These are phyloP conservation scores for Epichloe coenophiala DNA, from an alignment of 2,329 filamentous ascomycete genomes.

Conservation along the genomic window DNA sequence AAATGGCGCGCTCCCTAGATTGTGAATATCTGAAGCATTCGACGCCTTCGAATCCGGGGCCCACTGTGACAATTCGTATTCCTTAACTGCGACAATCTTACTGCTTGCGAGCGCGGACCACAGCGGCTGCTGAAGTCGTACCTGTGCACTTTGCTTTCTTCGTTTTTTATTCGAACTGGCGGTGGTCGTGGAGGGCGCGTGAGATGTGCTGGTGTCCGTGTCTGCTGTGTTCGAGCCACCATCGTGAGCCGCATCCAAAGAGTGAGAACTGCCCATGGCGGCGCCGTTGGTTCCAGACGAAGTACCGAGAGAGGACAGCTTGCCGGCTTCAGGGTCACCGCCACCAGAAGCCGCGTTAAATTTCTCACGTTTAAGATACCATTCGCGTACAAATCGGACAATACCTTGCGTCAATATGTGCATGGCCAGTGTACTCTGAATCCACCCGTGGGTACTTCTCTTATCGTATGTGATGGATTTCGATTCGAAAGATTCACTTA, in stretches of 20 bases:
- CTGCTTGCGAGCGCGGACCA: constrained; percentile 93
- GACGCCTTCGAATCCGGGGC: constrained; percentile 60
- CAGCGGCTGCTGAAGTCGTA: constrained; percentile 78
- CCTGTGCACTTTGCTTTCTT: constrained; percentile 81
- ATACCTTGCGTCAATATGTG: constrained; percentile 64
- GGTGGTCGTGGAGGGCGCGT: constrained; percentile 19
- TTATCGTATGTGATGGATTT: constrained; percentile 35
- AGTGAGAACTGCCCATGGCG: constrained; percentile 9
- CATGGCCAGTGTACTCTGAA: constrained; percentile 55
- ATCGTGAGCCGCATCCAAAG: constrained; percentile 6
- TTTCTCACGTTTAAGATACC: constrained; percentile 49
- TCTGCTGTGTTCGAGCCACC: constrained; percentile 38
- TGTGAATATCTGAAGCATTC: constrained; percentile 63
- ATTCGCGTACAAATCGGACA: constrained; percentile 56
- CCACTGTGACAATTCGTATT: constrained; percentile 70
- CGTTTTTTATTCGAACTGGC: constrained; percentile 55
- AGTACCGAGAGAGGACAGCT: constrained; percentile 23
- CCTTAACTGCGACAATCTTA: constrained; percentile 91
- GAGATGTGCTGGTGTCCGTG: constrained; percentile 26
- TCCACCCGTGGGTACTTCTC: constrained; percentile 49
- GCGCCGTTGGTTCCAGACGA: constrained; percentile 4
- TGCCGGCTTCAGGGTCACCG: constrained; percentile 51
- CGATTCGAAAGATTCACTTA: constrained; percentile 34
- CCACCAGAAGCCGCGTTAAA: constrained; percentile 34
- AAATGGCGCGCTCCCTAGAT: constrained; percentile 60